A percentile compares a stretch with the other conserved stretches of the same genome.
Evolutionary conservation across 768 basidiomycete species (phyloP).

Genomic region (Postia placenta): DNA sequence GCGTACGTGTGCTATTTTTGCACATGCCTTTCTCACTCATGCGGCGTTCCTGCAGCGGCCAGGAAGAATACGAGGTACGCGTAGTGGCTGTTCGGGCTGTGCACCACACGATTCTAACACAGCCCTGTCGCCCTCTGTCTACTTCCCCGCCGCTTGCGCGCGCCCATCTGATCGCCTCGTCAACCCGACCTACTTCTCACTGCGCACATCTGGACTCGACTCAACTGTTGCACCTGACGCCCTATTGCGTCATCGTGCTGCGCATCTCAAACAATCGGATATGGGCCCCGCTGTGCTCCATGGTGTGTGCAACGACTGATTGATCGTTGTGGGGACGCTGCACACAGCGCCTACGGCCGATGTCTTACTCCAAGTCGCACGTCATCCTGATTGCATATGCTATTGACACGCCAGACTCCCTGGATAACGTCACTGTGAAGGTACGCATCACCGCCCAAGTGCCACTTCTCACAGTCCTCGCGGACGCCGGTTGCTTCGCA

Average conservation of each 20-base stretch:
- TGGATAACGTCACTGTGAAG: slow-evolving; percentile 94
- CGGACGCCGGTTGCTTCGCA: too few relatives aligned
- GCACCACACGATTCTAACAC: not conserved
- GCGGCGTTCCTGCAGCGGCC: slow-evolving; percentile 53
- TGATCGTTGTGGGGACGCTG: too few relatives aligned
- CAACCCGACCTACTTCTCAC: too few relatives aligned
- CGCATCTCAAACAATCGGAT: too few relatives aligned
- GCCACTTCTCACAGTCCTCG: not conserved
- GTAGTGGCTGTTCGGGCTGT: not conserved
- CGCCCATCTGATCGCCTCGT: too few relatives aligned
- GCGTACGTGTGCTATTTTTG: slow-evolving; percentile 50
- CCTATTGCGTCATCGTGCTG: not conserved
- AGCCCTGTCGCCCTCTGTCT: not conserved
- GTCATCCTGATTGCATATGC: slow-evolving; percentile 97
- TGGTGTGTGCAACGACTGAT: too few relatives aligned
- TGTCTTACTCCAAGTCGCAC: slow-evolving; percentile 98
- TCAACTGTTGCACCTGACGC: not conserved
- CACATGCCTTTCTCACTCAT: not conserved
- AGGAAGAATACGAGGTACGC: slow-evolving; percentile 95
- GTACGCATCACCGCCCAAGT: slow-evolving; percentile 30
- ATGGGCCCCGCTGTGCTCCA: too few relatives aligned
- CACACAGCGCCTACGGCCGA: slow-evolving; percentile 81
- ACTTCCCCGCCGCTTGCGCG: too few relatives aligned
- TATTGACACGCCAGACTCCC: slow-evolving; percentile 92
- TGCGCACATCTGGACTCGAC: too few relatives aligned